Percentiles rank a stretch among this genome's conserved stretches.
phyloP scores from a whole-genome alignment of 805 yeast species.

The Yarrowia sp. region DNA sequence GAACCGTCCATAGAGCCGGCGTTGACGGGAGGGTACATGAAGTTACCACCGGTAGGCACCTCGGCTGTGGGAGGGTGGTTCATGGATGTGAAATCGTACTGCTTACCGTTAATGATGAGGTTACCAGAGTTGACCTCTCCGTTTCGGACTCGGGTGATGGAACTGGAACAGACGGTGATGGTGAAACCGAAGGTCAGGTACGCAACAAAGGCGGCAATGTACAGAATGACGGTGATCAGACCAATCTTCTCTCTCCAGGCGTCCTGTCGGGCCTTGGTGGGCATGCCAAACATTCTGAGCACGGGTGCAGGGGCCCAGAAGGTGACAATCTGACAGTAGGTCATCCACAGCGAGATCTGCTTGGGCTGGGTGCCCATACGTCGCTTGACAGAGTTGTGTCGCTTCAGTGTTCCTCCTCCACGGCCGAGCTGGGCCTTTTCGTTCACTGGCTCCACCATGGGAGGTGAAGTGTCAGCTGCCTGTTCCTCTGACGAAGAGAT shows the following conservation, averaged over 20 bases:
- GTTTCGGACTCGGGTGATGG: constrained; percentile 52
- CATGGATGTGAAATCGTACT: constrained; percentile 67
- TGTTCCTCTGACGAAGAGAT: constrained; percentile 19
- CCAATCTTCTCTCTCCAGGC: constrained; percentile 98
- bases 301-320: constrained; percentile 90
- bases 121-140: constrained; percentile 59
- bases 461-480: constrained; percentile 19
- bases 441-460: not conserved
- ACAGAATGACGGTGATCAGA: constrained; percentile 67
- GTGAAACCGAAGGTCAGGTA: constrained; percentile 90
- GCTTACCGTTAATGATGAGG: constrained; percentile 77
- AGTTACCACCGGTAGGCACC: constrained; percentile 59
- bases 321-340: constrained; percentile 76
- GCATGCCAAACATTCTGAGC: constrained; percentile 70
- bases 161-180: constrained; percentile 65
- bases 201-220: constrained; percentile 75
- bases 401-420: constrained; percentile 16
- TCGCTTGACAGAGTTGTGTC: constrained; percentile 15
- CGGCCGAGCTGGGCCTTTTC: constrained; percentile 14
- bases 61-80: constrained; percentile 82
- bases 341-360: constrained; percentile 59
- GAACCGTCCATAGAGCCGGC: constrained; percentile 89
- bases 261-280: constrained; percentile 74
- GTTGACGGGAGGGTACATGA: constrained; percentile 77
- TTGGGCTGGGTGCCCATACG: constrained; percentile 28